Evolutionary conservation across 208 protist species (phyloP), one percentile per base, ranked within the genome.

Genomic region (Crithidia sp.): DNA sequence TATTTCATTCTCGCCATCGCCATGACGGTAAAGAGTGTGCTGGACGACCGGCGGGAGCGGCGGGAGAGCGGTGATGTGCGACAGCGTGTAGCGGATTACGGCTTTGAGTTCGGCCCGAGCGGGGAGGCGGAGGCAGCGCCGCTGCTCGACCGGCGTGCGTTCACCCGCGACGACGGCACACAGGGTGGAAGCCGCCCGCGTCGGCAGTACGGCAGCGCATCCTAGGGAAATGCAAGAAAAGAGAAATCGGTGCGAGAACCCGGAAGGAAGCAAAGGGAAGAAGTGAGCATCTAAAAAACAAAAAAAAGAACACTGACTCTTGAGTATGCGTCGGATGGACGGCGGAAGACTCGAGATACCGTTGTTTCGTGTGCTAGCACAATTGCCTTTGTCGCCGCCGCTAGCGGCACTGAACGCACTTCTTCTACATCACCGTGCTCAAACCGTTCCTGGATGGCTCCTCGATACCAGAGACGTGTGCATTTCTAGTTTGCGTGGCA

Each of bases 1-100:
- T 95, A 93, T 66, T 55, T 92, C 4, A 65, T 89, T 2, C 37
- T 93, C n/a, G 88, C 83, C 14, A 37, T 88, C 0, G 68, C 80
- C 14, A 65, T 92, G 58, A 84, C 79, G 8, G 56, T 85, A 0
- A 79, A 74, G 43, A 41, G 67, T 43, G 50, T 69, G 43, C 55
- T 67, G 9, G 67, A 79, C 58, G 57, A 47, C 7, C 47, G 67
- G 3, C 74, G 67, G 2, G 74, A 79, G 61, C 74, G 74, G 13
- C 74, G 65, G 2, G n/a, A 47, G 37, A 9, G 60, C 37, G 63
- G 74, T 12, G 53, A 52, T 9, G 60, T 40, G 12, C 16, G 9
- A 2, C 74, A 79, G 44, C 67, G 67, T 41, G 43, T 79, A n/a
- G 66, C 54, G 2, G 74, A 62, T 39, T 79, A 79, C 65, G 67